These are phyloP conservation scores for Arctostaphylos glauca DNA, from an alignment of 148 eudicot genomes.

Conservation along the genomic window DNA sequence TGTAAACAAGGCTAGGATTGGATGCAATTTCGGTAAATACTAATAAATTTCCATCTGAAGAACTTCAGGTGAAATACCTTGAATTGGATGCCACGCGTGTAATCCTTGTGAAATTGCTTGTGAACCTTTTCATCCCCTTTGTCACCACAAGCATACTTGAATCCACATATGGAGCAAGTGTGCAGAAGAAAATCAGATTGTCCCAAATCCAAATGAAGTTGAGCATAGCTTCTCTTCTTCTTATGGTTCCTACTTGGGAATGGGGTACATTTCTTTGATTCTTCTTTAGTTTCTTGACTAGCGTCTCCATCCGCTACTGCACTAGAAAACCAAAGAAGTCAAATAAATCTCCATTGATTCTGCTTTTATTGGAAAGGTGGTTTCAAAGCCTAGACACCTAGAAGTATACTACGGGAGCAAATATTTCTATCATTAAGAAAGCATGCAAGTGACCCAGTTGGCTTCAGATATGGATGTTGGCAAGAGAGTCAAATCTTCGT, in stretches of 20 bases:
- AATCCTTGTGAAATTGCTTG: conserved; percentile 25
- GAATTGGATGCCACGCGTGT: conserved; percentile 21
- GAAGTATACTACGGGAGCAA: no score
- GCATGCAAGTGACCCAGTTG: neutral
- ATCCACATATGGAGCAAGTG: conserved; percentile 20
- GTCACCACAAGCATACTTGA: conserved; percentile 22
- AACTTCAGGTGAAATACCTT: conserved; percentile 12
- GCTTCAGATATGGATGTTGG: neutral
- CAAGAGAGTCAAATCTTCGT: neutral
- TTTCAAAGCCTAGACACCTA: no score
- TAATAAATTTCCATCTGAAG: neutral
- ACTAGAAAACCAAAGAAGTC: conserved; percentile 1
- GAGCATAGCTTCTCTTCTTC: conserved; percentile 26
- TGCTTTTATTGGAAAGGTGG: neutral
- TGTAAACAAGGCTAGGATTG: neutral
- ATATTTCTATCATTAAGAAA: no score
- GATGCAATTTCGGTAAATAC: neutral
- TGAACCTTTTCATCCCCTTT: conserved; percentile 30
- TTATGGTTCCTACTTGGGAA: conserved; percentile 9
- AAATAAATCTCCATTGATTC: no score
- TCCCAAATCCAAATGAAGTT: conserved; percentile 22
- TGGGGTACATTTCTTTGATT: neutral
- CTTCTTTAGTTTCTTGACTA: conserved; percentile 13
- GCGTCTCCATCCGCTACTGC: conserved; percentile 11
- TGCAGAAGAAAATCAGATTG: conserved; percentile 26